Base-by-base conservation (phyloP, 768 basidiomycete genomes). In the Auriscalpium vulgare region DNA sequence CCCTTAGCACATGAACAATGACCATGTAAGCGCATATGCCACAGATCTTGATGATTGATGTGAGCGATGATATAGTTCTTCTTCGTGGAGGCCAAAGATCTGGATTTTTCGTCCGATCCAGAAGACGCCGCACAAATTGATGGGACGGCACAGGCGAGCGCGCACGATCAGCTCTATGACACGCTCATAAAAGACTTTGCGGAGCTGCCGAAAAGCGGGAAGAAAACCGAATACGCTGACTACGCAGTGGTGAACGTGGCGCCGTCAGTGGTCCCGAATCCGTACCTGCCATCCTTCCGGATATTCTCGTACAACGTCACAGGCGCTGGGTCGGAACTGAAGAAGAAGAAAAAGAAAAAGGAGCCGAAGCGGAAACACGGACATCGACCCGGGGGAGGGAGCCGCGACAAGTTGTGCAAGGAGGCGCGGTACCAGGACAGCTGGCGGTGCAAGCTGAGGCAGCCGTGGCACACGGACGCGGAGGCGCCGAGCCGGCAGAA, bases 181-280 rank as follows among this genome's bases (percentile, higher is more conserved):
- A 75, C 75, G 9, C 75, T 95, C 23, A 65, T 85, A 52, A 67
- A 80, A 49, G 87, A 90, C 59, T 91, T 88, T 68, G 67, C 72
- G 10, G 76, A 77, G 35, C 76, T 93, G 53, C 85, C 84, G 8
- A 78, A 77, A 53, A 65, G 75, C 21, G 62, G 66, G 16, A 75
- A 77, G 56, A 69, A 78, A 53, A 63, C 80, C 44, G 79, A 86
- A 65, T 65, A 82, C 60, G 83, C 81, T 62, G 75, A 86, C 58
- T 91, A 85, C 63, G 82, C 81, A 4, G 83, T 89, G 37, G 78
- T 92, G 59, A 92, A 90, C 66, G 87, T 91, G 29, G 79, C 80
- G 37, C 88, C 93, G 5, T 81, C 88, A 37, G 82, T 93, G 19
- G 87, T 94, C 54, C 91, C 92, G n/a, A 91, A 91, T 56, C 84